These are phyloP conservation scores for Jamesozyma lodderae DNA, from an alignment of 805 yeast genomes.

Conservation along the genomic window DNA sequence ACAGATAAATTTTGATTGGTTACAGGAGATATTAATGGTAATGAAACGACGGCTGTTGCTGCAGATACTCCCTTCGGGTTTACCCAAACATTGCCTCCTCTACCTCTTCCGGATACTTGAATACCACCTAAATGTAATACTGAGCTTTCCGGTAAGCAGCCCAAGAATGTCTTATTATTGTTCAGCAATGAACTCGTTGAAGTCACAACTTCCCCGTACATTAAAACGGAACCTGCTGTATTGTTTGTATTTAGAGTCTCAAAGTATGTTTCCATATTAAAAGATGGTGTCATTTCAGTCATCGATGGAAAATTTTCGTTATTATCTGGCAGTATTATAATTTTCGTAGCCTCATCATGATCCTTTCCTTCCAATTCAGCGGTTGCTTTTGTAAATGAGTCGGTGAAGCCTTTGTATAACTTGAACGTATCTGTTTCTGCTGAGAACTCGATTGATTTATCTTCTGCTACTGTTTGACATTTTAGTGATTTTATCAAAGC, in stretches of 20 bases:
- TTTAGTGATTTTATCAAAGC: slow-evolving; percentile 7
- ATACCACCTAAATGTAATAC: slow-evolving; percentile 51
- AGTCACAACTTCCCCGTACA: slow-evolving; percentile 84
- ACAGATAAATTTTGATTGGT: slow-evolving; percentile 45
- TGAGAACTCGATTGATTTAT: slow-evolving; percentile 37
- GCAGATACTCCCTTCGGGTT: slow-evolving; percentile 91
- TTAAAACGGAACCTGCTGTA: slow-evolving; percentile 50
- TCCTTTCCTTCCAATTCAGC: slow-evolving; percentile 32
- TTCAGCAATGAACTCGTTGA: slow-evolving; percentile 80
- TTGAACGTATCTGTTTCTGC: slow-evolving; percentile 23
- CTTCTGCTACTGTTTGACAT: slow-evolving; percentile 32
- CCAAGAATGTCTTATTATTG: slow-evolving; percentile 51
- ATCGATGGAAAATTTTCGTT: slow-evolving; percentile 39
- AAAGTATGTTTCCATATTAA: slow-evolving; percentile 54
- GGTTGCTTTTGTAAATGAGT: slow-evolving; percentile 10
- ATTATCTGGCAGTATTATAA: slow-evolving; percentile 37
- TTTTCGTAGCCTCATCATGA: slow-evolving; percentile 47
- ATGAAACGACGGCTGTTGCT: slow-evolving; percentile 56
- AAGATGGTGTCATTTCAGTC: slow-evolving; percentile 61
- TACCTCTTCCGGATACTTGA: slow-evolving; percentile 86
- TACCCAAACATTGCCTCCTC: slow-evolving; percentile 93
- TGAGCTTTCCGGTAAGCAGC: slow-evolving; percentile 33
- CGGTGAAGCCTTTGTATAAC: slow-evolving; percentile 16
- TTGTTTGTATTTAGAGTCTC: slow-evolving; percentile 25
- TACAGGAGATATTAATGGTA: slow-evolving; percentile 37